phyloP scores from a whole-genome alignment of 805 yeast genomes.

The Pichia eremophila region DNA sequence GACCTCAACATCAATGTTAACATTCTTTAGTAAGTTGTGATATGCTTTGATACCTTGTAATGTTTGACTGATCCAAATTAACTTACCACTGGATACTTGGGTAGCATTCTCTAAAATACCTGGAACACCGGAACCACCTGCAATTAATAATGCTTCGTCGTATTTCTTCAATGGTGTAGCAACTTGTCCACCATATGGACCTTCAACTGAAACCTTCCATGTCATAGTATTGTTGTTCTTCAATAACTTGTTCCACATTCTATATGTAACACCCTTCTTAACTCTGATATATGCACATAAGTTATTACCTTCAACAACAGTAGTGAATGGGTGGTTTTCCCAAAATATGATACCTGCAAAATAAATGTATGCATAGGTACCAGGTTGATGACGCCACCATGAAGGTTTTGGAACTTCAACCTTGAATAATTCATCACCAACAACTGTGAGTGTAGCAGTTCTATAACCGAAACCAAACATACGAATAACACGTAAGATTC shows the following conservation, averaged over 20 bases:
- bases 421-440: conserved; percentile 29
- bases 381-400: conserved; percentile 42
- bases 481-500: conserved; percentile 35
- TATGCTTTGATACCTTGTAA: conserved; percentile 38
- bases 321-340: conserved; percentile 70
- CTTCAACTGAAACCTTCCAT: conserved; percentile 39
- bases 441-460: conserved; percentile 14
- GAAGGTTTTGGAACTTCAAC: conserved; percentile 42
- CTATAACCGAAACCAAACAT: conserved; percentile 17
- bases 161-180: conserved; percentile 38
- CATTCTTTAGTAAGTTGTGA: conserved; percentile 20
- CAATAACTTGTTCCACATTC: conserved; percentile 25
- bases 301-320: conserved; percentile 31
- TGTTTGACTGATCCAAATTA: conserved; percentile 55
- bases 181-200: conserved; percentile 52
- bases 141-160: conserved; percentile 43
- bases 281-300: conserved; percentile 35
- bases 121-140: conserved; percentile 70
- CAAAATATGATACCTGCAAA: conserved; percentile 45
- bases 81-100: conserved; percentile 27
- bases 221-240: conserved; percentile 3
- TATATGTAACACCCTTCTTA: conserved; percentile 45
- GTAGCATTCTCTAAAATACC: conserved; percentile 36
- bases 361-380: conserved; percentile 48
- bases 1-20: conserved; percentile 23